Conservation (phyloP, 441 rosid species). For the Corymbia calophylla region DNA sequence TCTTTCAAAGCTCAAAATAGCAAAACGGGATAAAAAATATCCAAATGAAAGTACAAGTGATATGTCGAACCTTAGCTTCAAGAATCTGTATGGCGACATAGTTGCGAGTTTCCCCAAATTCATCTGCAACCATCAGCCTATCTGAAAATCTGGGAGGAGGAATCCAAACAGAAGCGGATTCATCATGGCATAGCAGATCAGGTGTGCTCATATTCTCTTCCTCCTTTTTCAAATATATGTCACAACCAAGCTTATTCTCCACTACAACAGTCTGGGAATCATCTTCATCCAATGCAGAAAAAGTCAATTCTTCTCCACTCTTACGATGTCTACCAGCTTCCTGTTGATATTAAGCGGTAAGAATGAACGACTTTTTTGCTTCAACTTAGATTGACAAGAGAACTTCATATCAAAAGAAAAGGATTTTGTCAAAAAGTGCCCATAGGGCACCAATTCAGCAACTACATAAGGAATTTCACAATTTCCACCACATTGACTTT, state of each 20-base stretch:
- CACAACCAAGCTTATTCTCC: slow-evolving; percentile 91
- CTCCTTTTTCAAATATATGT: slow-evolving; percentile 69
- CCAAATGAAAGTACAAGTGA: background rate
- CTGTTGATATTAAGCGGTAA: slow-evolving; percentile 34
- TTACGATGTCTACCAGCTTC: slow-evolving; percentile 36
- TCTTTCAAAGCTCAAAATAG: background rate
- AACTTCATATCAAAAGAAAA: background rate
- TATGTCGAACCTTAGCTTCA: slow-evolving; percentile 76
- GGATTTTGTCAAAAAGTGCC: background rate
- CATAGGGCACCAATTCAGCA: background rate
- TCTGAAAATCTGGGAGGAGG: slow-evolving; percentile 97
- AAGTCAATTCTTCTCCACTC: slow-evolving; percentile 50
- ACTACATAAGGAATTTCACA: background rate
- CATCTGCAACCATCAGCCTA: slow-evolving; percentile 76
- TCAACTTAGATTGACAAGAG: background rate
- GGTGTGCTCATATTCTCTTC: slow-evolving; percentile 55
- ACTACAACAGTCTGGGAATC: slow-evolving; percentile 81
- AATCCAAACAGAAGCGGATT: slow-evolving; percentile 65
- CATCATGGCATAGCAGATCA: slow-evolving; percentile 55
- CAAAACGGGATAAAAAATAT: background rate
- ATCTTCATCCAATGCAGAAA: slow-evolving; percentile 97
- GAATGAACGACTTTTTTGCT: background rate
- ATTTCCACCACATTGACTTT: background rate
- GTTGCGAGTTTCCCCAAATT: slow-evolving; percentile 70
- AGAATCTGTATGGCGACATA: slow-evolving; percentile 76